Base-by-base conservation (phyloP, 805 yeast species). In the Myxozyma monticola region DNA sequence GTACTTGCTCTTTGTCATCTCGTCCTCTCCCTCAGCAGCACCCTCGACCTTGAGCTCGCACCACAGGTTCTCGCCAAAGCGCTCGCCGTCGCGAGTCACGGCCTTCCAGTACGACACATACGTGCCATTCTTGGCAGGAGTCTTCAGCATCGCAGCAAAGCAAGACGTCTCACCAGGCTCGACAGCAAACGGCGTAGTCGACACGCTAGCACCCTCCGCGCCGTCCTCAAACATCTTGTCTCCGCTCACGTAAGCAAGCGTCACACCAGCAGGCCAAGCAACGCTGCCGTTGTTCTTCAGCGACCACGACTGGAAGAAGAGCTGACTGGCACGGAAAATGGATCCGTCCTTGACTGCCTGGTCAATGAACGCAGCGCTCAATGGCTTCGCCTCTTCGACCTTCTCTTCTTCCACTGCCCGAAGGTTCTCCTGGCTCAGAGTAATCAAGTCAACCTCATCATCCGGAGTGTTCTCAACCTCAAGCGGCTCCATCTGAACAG, bases 301-400 rank as follows among this genome's bases (percentile, higher is more conserved):
- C 6, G 45, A 29, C 59, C 59, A 55, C 7, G 58, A 53, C 31
- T 55, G 57, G 39, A 48, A 51, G 35, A 54, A 54, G 20, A 43
- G 31, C 33, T 51, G 48, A 14, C 46, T 49, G 4, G 52, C 43
- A n/a, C 50, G 40, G 38, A 22, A 48, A 15, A 39, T 34, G 4
- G 39, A 18, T 14, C 50, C 48, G 22, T 49, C 49, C 24, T 31
- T 21, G 9, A 53, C 51, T 14, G 40, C 45, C 39, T 45, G 51
- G 17, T 38, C 39, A 10, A 42, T 43, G 36, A 48, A 33, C 10
- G 39, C 22, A 4, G 54, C 45, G 25, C 41, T 31, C 18, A 53
- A 29, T 7, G 22, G 3, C 25, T 29, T 21, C 6, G 15, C 24
- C 20, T 24, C 37, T 8, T 15, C 43, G 10, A 26, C 25, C 17